Conservation (phyloP, 78 protist species). For the Cavenderia fasciculata region DNA sequence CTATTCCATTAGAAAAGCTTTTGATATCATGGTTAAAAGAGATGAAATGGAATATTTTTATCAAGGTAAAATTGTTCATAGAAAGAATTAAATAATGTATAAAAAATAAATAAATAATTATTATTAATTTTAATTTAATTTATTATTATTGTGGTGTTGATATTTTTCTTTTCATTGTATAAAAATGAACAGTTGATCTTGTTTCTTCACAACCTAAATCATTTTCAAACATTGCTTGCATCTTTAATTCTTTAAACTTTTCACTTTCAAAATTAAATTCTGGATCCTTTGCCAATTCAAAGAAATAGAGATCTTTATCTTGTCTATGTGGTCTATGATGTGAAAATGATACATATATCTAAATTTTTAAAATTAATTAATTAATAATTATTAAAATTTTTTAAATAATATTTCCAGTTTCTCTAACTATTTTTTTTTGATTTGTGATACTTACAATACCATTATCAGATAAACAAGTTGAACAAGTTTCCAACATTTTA, state of each 20-base stretch:
- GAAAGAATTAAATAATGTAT: constrained; percentile 52
- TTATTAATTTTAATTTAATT: too few species aligned
- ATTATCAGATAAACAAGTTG: constrained; percentile 29
- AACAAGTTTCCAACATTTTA: constrained; percentile 7
- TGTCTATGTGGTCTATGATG: constrained; percentile 66
- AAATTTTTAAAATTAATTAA: background rate
- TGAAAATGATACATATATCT: constrained; percentile 63
- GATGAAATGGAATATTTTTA: constrained; percentile 73
- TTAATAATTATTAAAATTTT: too few species aligned
- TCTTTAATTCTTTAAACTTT: constrained; percentile 39
- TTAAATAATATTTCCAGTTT: background rate
- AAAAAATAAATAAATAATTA: too few species aligned
- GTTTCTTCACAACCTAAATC: constrained; percentile 60
- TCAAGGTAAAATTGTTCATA: constrained; percentile 40
- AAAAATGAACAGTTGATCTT: constrained; percentile 49
- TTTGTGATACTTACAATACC: constrained; percentile 48
- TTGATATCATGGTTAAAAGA: constrained; percentile 66
- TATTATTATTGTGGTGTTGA: background rate
- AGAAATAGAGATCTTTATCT: constrained; percentile 57
- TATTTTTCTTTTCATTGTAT: constrained; percentile 32
- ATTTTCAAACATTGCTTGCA: constrained; percentile 66
- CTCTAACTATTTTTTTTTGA: background rate
- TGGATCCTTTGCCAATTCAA: constrained; percentile 6
- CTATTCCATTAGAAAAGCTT: constrained; percentile 43
- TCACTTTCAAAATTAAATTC: constrained; percentile 25